These are phyloP conservation scores for Solanum verrucosum DNA, from an alignment of 257 asterid genomes.

Conservation along the genomic window DNA sequence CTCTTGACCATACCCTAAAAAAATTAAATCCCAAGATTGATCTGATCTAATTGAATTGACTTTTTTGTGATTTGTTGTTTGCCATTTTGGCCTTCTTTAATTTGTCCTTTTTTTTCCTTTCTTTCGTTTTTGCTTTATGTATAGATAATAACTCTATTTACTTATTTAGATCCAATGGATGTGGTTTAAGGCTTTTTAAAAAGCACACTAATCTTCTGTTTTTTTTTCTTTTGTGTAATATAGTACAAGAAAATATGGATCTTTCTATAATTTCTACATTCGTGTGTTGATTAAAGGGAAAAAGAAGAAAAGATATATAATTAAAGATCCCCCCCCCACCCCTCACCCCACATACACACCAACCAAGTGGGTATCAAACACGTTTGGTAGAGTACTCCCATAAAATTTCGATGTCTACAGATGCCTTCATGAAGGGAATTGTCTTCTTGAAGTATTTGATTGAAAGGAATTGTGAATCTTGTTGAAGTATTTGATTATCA, in stretches of 20 bases:
- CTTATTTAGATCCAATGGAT: conserved; percentile 1
- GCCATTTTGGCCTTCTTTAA: conserved; percentile 47
- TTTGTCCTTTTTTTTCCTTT: conserved; percentile 2
- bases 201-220: background rate
- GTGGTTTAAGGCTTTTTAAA: background rate
- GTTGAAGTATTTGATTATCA: no score
- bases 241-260: background rate
- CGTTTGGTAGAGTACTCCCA: no score
- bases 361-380: background rate
- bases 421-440: no score
- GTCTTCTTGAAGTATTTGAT: no score
- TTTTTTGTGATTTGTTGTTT: conserved; percentile 69
- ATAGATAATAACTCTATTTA: background rate
- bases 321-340: background rate
- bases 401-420: no score
- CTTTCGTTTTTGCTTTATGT: conserved; percentile 3
- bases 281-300: background rate
- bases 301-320: background rate
- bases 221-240: background rate
- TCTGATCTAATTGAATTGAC: conserved; percentile 36
- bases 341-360: background rate
- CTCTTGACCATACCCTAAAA: conserved; percentile 33
- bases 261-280: background rate
- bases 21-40: conserved; percentile 32
- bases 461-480: no score